Evolutionary conservation across 345 rosid species (phyloP).

Genomic region (Citrus australasica): DNA sequence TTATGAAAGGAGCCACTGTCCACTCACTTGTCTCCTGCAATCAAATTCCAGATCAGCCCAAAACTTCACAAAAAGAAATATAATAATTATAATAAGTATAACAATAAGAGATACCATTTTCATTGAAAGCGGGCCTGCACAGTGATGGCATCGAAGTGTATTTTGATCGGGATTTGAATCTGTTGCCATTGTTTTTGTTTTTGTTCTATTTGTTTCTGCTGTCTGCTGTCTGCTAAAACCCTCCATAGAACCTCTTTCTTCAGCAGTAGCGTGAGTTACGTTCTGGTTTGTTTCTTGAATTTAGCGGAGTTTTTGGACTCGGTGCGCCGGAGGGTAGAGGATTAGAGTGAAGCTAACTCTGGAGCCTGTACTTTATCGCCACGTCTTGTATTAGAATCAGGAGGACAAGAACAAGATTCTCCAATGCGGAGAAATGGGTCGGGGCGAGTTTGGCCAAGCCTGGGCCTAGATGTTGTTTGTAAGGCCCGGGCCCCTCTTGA

Average conservation of each 20-base stretch:
- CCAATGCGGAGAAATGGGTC: too few species aligned
- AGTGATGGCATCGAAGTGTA: constrained; percentile 65
- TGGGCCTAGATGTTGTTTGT: too few species aligned
- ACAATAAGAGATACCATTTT: constrained; percentile 35
- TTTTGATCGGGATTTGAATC: constrained; percentile 25
- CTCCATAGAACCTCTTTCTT: not conserved
- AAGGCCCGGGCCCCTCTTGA: too few species aligned
- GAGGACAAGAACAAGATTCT: not conserved
- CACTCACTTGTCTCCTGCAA: constrained; percentile 83
- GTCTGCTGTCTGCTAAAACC: constrained; percentile 10
- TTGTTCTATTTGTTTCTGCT: not conserved
- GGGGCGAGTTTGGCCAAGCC: too few species aligned
- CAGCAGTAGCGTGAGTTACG: too few species aligned
- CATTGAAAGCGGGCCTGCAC: constrained; percentile 88
- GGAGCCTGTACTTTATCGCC: not conserved
- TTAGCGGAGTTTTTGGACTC: not conserved
- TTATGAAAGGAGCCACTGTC: constrained; percentile 75
- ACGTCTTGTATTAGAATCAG: not conserved
- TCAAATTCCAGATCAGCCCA: not conserved
- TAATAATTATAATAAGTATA: too few species aligned
- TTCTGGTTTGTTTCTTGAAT: too few species aligned
- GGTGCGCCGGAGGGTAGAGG: not conserved
- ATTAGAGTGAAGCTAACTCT: not conserved
- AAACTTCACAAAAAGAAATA: not conserved
- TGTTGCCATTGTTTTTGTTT: constrained; percentile 32